A percentile compares a stretch with the other conserved stretches of the same genome.
These are phyloP conservation scores for Pseudogymnoascus sp. DNA, from an alignment of 2,329 filamentous ascomycete genomes.

Conservation along the genomic window DNA sequence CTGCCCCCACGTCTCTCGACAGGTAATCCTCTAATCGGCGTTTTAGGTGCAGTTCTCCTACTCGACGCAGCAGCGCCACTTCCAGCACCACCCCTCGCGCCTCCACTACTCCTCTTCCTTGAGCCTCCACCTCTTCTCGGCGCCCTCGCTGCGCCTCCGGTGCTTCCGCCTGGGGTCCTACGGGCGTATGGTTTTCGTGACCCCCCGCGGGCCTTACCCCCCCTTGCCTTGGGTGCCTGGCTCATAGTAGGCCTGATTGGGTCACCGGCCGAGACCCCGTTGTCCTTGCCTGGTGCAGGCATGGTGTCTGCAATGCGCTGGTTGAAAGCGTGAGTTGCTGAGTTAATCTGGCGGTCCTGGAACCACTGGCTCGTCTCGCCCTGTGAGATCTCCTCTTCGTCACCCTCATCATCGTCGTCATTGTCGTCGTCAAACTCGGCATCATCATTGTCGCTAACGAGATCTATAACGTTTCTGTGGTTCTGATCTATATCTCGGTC, in stretches of 20 bases:
- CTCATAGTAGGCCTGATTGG: conserved; percentile 1
- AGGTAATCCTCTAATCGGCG: not conserved
- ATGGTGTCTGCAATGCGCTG: not conserved
- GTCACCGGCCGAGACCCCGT: not conserved
- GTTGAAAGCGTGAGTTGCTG: conserved; percentile 5
- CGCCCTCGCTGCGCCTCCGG: not conserved
- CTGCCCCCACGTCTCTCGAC: not conserved
- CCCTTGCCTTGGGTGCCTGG: not conserved
- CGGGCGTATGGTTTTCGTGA: not conserved
- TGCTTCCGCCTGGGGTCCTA: not conserved
- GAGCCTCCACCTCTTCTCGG: not conserved
- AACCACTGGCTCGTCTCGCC: conserved; percentile 7
- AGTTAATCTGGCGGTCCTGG: not conserved
- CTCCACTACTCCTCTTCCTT: not conserved
- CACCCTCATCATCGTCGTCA: not conserved
- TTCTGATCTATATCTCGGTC: conserved; percentile 23
- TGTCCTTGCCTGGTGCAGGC: not conserved
- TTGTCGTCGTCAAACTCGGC: conserved; percentile 22
- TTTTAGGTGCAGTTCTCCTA: not conserved
- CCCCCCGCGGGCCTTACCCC: not conserved
- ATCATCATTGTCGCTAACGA: conserved; percentile 36
- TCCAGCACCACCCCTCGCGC: not conserved
- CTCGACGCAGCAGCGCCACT: not conserved
- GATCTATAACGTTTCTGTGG: conserved; percentile 42
- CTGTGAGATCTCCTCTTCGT: not conserved